A percentile compares a stretch with the other conserved stretches of the same genome.
Evolutionary conservation across 1,139 yeast genomes (phyloP).

Genomic region (Geotrichum aggregatum): DNA sequence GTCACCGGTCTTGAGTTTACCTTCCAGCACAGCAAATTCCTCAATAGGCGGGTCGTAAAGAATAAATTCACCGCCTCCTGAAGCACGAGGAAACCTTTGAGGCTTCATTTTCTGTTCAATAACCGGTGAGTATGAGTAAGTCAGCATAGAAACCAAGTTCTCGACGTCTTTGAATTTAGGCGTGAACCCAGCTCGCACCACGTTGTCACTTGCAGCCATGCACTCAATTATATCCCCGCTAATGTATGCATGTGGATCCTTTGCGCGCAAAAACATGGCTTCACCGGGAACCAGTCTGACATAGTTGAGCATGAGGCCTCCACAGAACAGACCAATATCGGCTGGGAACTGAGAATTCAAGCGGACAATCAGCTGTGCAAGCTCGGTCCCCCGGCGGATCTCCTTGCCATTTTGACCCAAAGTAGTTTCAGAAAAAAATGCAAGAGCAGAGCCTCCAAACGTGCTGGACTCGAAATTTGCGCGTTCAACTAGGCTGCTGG

Average conservation of each 20-base stretch:
- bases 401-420: background rate
- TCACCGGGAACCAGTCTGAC: conserved; percentile 82
- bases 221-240: conserved; percentile 96
- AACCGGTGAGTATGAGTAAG: conserved; percentile 83
- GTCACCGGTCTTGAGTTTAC: conserved; percentile 49
- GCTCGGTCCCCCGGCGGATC: conserved; percentile 40
- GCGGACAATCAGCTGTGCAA: conserved; percentile 69
- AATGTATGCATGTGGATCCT: conserved; percentile 97
- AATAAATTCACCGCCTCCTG: conserved; percentile 52
- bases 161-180: conserved; percentile 96
- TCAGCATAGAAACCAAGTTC: conserved; percentile 83
- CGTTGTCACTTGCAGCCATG: conserved; percentile 98
- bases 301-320: conserved; percentile 86
- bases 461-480: conserved; percentile 43
- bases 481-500: conserved; percentile 59
- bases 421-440: background rate
- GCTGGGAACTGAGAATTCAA: conserved; percentile 84
- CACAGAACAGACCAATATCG: conserved; percentile 94
- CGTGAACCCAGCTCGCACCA: conserved; percentile 96
- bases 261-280: conserved; percentile 94
- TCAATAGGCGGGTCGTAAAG: conserved; percentile 94
- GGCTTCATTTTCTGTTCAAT: conserved; percentile 89
- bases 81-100: conserved; percentile 54
- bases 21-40: conserved; percentile 87
- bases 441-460: conserved; percentile 34